Percentiles rank a stretch among this genome's conserved stretches.
These are phyloP conservation scores for Colletotrichum australisinense DNA, from an alignment of 2,329 filamentous ascomycete genomes.

Conservation along the genomic window DNA sequence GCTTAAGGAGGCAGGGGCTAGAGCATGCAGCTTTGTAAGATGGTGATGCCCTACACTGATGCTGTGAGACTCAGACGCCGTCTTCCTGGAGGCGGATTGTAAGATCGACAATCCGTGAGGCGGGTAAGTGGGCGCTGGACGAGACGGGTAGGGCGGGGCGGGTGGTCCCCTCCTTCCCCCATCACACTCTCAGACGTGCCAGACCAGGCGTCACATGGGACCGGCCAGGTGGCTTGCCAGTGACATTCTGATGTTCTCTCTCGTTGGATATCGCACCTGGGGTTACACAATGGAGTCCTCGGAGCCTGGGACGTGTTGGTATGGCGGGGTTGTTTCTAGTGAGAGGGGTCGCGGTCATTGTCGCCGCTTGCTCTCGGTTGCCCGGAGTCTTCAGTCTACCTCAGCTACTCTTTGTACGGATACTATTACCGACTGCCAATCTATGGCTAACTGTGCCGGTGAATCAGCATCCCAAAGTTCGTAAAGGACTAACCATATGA, in stretches of 20 bases:
- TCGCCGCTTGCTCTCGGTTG: constrained; percentile 3
- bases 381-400: neutral
- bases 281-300: too few relatives aligned
- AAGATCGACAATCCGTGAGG: constrained; percentile 16
- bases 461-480: neutral
- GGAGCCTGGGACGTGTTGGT: neutral
- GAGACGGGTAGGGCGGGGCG: constrained; percentile 24
- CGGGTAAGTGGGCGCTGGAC: constrained; percentile 20
- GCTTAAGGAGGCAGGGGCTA: too few relatives aligned
- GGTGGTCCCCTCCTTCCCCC: neutral
- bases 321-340: constrained; percentile 24
- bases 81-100: neutral
- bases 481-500: neutral
- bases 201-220: constrained; percentile 15
- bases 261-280: neutral
- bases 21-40: neutral
- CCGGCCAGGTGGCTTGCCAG: neutral
- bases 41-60: neutral
- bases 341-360: neutral
- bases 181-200: constrained; percentile 1
- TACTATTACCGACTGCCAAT: too few relatives aligned
- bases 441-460: constrained; percentile 22
- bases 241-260: neutral
- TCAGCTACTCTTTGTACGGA: too few relatives aligned
- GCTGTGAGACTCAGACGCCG: neutral